phyloP scores from a whole-genome alignment of 352 stramenopile species.

The Thalassiosira hispida region DNA sequence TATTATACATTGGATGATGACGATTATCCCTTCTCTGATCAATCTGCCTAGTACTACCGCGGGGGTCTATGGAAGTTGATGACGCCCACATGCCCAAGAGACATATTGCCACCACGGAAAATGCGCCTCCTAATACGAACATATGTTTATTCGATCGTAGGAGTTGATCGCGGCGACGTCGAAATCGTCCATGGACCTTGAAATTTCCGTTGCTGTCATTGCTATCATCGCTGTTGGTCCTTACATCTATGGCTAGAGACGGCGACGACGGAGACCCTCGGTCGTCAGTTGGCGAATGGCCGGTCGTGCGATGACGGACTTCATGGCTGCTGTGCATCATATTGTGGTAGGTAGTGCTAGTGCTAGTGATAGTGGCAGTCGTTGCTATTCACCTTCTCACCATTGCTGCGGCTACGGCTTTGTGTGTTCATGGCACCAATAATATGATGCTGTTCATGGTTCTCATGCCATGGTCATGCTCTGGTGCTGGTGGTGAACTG shows the following conservation, averaged over 20 bases:
- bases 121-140: conserved; percentile 7
- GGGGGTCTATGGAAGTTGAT: neutral
- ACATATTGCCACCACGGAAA: conserved; percentile 21
- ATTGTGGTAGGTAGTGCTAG: neutral
- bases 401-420: too few species aligned
- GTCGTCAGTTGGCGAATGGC: neutral
- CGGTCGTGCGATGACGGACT: neutral
- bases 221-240: neutral
- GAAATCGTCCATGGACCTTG: conserved; percentile 20
- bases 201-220: neutral
- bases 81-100: conserved; percentile 21
- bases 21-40: neutral
- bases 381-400: too few species aligned
- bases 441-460: too few species aligned
- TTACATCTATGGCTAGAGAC: too few species aligned
- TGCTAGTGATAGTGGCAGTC: neutral
- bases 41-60: neutral
- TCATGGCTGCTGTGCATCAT: neutral
- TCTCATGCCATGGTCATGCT: too few species aligned
- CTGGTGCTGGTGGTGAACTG: too few species aligned
- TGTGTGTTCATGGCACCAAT: too few species aligned
- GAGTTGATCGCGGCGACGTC: neutral
- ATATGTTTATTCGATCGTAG: conserved; percentile 15
- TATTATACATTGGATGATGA: neutral
- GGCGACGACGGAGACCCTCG: too few species aligned